Evolutionary conservation across 306 rosid species (phyloP), one percentile per base, ranked within the genome.

Genomic region (Inga oerstediana): DNA sequence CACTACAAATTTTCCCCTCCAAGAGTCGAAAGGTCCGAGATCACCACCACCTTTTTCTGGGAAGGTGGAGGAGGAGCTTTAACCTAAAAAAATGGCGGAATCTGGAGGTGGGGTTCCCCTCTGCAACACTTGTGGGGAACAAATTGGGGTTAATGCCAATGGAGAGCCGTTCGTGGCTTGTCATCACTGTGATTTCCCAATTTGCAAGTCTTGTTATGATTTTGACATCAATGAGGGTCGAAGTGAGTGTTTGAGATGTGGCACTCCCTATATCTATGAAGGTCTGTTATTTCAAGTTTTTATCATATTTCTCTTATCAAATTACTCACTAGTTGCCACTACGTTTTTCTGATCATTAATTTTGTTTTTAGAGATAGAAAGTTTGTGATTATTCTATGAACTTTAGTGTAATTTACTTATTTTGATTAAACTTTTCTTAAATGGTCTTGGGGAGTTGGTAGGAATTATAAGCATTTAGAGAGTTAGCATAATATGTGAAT

Each of bases 111-210:
- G 81, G 81, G 85, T 77, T 87, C 94, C 93, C 80, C 68, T 84
- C 16, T 96, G 99, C 91, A 88, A 86, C 79, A 88, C 87, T 54
- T 96, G 99, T 59, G 98, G 99, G 86, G 98, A 91, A 59, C 87
- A 85, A 62, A 85, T 93, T 24, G 94, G 88, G 20, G 32, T 88
- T 71, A 85, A 85, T 87, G 92, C 89, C 79, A 90, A 89, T 80
- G 98, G 94, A 17, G 95, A 96, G 48, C 80, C 80, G 59, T 92
- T 92, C 74, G 93, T 92, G 87, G 95, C 93, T 59, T 96, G 99
- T 82, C 92, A 84, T 52, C 87, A 80, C 11, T 96, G 99, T 84
- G 84, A 86, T 45, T 87, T 86, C 86, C 95, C 97, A 27, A 86
- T 96, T 84, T 96, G 99, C 84, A 96, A 85, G 87, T 84, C 88